Percentiles rank a stretch among this genome's conserved stretches.
These are phyloP conservation scores for Naematelia encephala DNA, from an alignment of 768 basidiomycete genomes.

Conservation along the genomic window DNA sequence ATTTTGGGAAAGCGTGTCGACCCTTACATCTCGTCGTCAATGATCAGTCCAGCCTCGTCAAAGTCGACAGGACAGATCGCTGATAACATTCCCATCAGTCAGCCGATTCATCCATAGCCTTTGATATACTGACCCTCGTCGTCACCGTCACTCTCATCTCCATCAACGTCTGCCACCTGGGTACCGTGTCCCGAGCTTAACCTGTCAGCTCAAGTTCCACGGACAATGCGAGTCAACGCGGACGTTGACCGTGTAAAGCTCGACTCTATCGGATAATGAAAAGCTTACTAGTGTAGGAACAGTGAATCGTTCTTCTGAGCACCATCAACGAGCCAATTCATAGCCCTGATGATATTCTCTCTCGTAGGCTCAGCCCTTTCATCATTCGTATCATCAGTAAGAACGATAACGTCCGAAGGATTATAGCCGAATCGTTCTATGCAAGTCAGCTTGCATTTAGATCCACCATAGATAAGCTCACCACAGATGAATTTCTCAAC, in stretches of 20 bases:
- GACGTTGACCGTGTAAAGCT: background rate
- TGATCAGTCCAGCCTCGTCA: slow-evolving; percentile 69
- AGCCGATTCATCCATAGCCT: background rate
- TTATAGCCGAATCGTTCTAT: slow-evolving; percentile 65
- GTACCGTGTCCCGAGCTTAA: slow-evolving; percentile 85
- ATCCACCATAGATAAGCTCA: slow-evolving; percentile 5
- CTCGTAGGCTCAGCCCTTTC: slow-evolving; percentile 68
- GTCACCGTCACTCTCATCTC: slow-evolving; percentile 49
- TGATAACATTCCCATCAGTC: background rate
- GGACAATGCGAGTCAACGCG: background rate
- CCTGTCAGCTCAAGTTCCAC: slow-evolving; percentile 1
- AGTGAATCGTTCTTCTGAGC: slow-evolving; percentile 60
- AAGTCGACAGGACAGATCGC: slow-evolving; percentile 78
- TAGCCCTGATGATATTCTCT: slow-evolving; percentile 78
- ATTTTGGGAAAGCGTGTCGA: background rate
- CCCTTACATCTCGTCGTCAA: slow-evolving; percentile 67
- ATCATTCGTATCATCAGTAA: slow-evolving; percentile 71
- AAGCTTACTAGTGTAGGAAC: slow-evolving; percentile 49
- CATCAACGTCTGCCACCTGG: slow-evolving; percentile 67
- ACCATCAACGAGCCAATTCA: slow-evolving; percentile 85
- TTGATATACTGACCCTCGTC: slow-evolving; percentile 26
- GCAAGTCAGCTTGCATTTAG: background rate
- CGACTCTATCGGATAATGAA: background rate
- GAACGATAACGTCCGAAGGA: slow-evolving; percentile 74
- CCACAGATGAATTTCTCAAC: slow-evolving; percentile 68